Evolutionary conservation across 192 early-diverging fungal species (phyloP).

Genomic region (Linnemannia hyalina): DNA sequence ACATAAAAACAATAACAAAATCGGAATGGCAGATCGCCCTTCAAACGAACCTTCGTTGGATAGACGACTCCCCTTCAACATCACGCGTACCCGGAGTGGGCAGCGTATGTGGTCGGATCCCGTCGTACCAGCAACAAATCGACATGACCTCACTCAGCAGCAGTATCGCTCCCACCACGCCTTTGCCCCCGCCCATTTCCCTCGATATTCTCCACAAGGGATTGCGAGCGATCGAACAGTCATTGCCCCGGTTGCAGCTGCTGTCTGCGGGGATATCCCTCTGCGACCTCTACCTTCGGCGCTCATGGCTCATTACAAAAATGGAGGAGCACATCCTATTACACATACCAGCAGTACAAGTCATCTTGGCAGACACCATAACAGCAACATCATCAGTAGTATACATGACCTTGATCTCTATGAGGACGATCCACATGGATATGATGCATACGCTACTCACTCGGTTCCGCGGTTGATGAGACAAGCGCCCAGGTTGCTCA

Average conservation of each 20-base stretch:
- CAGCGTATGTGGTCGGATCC: slow-evolving; percentile 46
- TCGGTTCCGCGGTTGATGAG: slow-evolving; percentile 21
- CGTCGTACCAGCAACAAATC: not conserved
- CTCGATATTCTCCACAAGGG: not conserved
- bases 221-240: not conserved
- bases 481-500: slow-evolving; percentile 41
- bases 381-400: slow-evolving; percentile 15
- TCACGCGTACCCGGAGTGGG: slow-evolving; percentile 25
- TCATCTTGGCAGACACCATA: not conserved
- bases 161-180: not conserved
- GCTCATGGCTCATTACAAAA: slow-evolving; percentile 1
- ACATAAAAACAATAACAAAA: not conserved
- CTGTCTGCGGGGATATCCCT: slow-evolving; percentile 21
- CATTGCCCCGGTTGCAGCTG: slow-evolving; percentile 12
- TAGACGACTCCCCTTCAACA: not conserved
- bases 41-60: not conserved
- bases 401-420: slow-evolving; percentile 30
- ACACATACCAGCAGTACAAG: not conserved
- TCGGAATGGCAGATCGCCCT: not conserved
- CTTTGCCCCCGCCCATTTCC: not conserved
- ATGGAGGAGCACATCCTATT: not conserved
- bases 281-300: slow-evolving; percentile 26
- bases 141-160: not conserved
- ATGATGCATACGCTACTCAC: slow-evolving; percentile 11
- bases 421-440: slow-evolving; percentile 25